Evolutionary conservation across 345 rosid species (phyloP).

Genomic region (Theobroma cacao): DNA sequence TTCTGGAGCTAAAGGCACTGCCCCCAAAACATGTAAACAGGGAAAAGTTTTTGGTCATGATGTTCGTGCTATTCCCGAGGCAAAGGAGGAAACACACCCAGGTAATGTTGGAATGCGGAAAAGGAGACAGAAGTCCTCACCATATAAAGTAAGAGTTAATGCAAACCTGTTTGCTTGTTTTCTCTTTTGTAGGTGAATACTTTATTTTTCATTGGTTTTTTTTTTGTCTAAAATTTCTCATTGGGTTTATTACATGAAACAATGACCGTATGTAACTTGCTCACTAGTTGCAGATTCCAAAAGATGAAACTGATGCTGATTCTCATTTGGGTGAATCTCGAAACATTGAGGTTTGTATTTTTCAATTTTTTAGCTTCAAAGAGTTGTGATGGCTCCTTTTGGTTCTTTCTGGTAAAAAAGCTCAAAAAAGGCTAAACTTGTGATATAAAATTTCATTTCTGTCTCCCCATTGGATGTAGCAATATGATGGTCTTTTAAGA

Average conservation of each 20-base stretch:
- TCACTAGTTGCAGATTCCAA: slow-evolving; percentile 43
- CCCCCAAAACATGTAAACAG: slow-evolving; percentile 36
- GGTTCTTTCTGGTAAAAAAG: not conserved
- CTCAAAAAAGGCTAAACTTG: not conserved
- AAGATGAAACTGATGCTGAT: slow-evolving; percentile 42
- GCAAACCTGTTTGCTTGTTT: slow-evolving; percentile 12
- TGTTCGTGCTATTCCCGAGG: slow-evolving; percentile 35
- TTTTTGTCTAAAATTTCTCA: not conserved
- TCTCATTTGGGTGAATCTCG: slow-evolving; percentile 39
- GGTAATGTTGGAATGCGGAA: slow-evolving; percentile 39
- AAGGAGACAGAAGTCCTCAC: slow-evolving; percentile 58
- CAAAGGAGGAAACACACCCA: slow-evolving; percentile 39
- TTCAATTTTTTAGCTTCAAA: slow-evolving; percentile 10
- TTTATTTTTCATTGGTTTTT: slow-evolving; percentile 3
- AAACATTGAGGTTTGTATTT: slow-evolving; percentile 40
- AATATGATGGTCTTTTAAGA: slow-evolving; percentile 8
- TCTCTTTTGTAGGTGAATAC: not conserved
- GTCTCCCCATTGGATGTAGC: not conserved
- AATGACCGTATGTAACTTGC: slow-evolving; percentile 29
- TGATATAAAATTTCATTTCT: not conserved
- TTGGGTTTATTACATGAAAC: slow-evolving; percentile 17
- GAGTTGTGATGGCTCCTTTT: not conserved
- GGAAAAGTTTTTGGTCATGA: slow-evolving; percentile 35
- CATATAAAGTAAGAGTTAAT: slow-evolving; percentile 47
- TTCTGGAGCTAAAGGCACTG: slow-evolving; percentile 39